Percentiles rank a stretch among this genome's conserved stretches.
These are phyloP conservation scores for Boletus subparvulus DNA, from an alignment of 768 basidiomycete genomes.

Conservation along the genomic window DNA sequence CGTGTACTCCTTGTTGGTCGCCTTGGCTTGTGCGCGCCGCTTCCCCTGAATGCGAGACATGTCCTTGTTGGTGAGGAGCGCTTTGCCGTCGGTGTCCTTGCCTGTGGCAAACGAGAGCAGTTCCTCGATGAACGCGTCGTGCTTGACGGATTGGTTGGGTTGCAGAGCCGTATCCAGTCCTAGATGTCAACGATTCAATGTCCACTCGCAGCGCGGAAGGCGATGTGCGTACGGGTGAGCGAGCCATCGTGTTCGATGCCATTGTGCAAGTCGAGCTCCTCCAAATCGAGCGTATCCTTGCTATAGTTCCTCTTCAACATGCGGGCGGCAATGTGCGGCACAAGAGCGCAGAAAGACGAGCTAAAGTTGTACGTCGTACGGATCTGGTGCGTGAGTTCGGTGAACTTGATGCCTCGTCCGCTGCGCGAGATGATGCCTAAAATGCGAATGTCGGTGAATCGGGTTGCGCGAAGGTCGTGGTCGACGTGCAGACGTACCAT, in stretches of 20 bases:
- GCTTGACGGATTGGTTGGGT: constrained; percentile 52
- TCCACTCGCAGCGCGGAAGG: neutral
- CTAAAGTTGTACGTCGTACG: constrained; percentile 68
- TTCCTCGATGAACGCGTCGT: constrained; percentile 52
- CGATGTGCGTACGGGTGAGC: constrained; percentile 30
- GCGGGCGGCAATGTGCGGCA: constrained; percentile 58
- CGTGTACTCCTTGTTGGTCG: constrained; percentile 57
- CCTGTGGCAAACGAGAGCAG: constrained; percentile 62
- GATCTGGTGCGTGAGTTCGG: constrained; percentile 41
- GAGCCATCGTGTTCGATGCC: constrained; percentile 44
- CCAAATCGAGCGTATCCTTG: constrained; percentile 60
- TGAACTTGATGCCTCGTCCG: constrained; percentile 71
- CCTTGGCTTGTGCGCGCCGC: constrained; percentile 59
- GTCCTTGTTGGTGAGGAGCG: constrained; percentile 55
- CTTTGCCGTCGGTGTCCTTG: constrained; percentile 47
- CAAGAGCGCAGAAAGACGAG: constrained; percentile 64
- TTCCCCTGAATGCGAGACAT: constrained; percentile 57
- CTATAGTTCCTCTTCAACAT: constrained; percentile 56
- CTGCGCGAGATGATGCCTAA: constrained; percentile 51
- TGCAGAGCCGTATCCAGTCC: constrained; percentile 52
- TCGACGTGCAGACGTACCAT: constrained; percentile 49
- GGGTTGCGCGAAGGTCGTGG: no score
- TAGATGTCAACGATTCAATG: constrained; percentile 24
- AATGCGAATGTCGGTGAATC: neutral
- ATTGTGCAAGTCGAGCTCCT: constrained; percentile 70